Evolutionary conservation across 371 early-diverging fungal species (phyloP).

Genomic region (Coemansia sp.): DNA sequence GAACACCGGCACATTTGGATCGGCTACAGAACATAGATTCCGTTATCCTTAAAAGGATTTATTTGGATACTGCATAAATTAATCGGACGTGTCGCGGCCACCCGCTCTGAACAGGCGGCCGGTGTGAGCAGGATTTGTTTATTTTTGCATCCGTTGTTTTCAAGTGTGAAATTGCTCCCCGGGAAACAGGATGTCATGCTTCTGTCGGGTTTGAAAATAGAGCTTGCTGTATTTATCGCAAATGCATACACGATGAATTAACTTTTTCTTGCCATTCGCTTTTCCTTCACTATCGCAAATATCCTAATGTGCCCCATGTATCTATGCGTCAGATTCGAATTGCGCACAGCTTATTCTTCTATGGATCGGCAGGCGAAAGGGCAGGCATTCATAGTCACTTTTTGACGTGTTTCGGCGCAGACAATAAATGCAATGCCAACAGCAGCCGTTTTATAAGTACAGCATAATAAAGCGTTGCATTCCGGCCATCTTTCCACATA

Average conservation of each 20-base stretch:
- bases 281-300: conserved; percentile 2
- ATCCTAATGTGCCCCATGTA: conserved; percentile 6
- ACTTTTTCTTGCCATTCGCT: not conserved
- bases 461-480: not conserved
- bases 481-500: not conserved
- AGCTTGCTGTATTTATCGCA: conserved; percentile 1
- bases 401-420: not conserved
- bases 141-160: not conserved
- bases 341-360: not conserved
- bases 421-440: not conserved
- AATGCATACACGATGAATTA: conserved; percentile 2
- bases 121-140: not conserved
- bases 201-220: conserved; percentile 1
- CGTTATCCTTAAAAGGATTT: conserved; percentile 13
- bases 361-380: not conserved
- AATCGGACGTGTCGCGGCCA: conserved; percentile 19
- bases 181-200: conserved; percentile 4
- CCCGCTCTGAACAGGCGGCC: not conserved
- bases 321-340: not conserved
- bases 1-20: conserved; percentile 6
- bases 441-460: not conserved
- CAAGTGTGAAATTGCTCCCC: not conserved
- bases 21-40: conserved; percentile 1
- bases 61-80: conserved; percentile 39
- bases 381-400: not conserved